These are phyloP conservation scores for Dentipellis fragilis DNA, from an alignment of 768 basidiomycete species.

Conservation along the genomic window DNA sequence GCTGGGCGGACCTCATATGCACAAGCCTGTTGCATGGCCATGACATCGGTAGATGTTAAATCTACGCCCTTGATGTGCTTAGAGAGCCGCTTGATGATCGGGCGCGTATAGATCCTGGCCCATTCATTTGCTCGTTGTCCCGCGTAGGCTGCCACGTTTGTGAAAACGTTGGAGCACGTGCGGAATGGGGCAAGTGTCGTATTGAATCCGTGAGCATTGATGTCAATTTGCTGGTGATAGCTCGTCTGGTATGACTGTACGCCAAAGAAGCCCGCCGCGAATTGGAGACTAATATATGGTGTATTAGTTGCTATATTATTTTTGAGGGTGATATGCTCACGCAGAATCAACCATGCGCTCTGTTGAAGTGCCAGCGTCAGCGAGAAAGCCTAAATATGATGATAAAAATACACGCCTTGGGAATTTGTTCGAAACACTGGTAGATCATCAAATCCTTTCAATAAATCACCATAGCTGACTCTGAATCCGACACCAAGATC, in stretches of 20 bases:
- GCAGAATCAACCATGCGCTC: slow-evolving; percentile 27
- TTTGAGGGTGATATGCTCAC: slow-evolving; percentile 10
- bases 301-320: too few relatives aligned
- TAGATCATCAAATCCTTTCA: slow-evolving; percentile 31
- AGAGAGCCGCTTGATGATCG: slow-evolving; percentile 27
- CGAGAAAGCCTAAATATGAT: neutral
- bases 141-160: slow-evolving; percentile 16
- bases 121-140: slow-evolving; percentile 21
- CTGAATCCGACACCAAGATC: slow-evolving; percentile 35
- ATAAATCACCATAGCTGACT: slow-evolving; percentile 35
- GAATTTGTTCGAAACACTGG: slow-evolving; percentile 43
- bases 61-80: slow-evolving; percentile 22
- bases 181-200: slow-evolving; percentile 35
- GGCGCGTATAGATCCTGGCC: slow-evolving; percentile 30
- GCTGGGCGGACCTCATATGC: slow-evolving; percentile 25
- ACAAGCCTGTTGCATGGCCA: slow-evolving; percentile 28
- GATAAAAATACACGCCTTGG: slow-evolving; percentile 19
- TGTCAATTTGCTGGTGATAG: slow-evolving; percentile 38
- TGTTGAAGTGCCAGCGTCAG: neutral
- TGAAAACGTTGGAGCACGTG: slow-evolving; percentile 22
- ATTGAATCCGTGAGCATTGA: slow-evolving; percentile 36
- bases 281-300: slow-evolving; percentile 25
- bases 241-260: slow-evolving; percentile 28
- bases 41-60: slow-evolving; percentile 20
- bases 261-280: slow-evolving; percentile 40